Evolutionary conservation across 129 eudicot genomes (phyloP).

Genomic region (Rutidosis leptorrhynchoides): DNA sequence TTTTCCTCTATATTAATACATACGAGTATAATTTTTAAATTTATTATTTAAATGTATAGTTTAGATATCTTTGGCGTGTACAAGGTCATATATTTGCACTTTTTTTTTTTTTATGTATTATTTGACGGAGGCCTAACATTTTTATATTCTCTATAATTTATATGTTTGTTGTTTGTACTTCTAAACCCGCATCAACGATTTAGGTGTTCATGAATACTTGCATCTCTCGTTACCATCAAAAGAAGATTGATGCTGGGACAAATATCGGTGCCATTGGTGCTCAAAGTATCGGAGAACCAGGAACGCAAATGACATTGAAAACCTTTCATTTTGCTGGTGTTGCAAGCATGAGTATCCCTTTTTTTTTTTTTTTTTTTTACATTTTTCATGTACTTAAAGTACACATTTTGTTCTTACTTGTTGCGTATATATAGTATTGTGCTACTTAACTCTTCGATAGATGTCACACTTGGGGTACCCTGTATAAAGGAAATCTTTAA

Average conservation of each 20-base stretch:
- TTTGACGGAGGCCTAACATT: background rate
- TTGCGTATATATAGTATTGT: conserved; percentile 14
- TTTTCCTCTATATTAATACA: background rate
- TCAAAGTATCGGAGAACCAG: conserved; percentile 98
- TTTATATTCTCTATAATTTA: background rate
- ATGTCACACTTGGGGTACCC: conserved; percentile 98
- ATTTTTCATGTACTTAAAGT: background rate
- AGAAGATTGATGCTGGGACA: conserved; percentile 82
- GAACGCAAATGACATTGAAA: conserved; percentile 95
- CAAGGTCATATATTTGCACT: background rate
- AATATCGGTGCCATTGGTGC: conserved; percentile 98
- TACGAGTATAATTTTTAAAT: background rate
- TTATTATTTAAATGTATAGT: too few relatives aligned
- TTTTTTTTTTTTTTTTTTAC: conserved; percentile 51
- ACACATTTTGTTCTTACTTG: background rate
- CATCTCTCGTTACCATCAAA: conserved; percentile 64
- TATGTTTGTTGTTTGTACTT: conserved; percentile 7
- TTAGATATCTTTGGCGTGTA: background rate
- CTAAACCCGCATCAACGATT: conserved; percentile 11
- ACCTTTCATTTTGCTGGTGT: conserved; percentile 99
- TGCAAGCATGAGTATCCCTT: conserved; percentile 99
- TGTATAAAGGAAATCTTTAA: conserved; percentile 88
- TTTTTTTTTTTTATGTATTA: conserved; percentile 3
- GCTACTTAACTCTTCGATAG: conserved; percentile 48
- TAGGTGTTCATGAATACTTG: conserved; percentile 78